Evolutionary conservation across 1,284 basidiomycete species (phyloP), one percentile per base, ranked within the genome.

Genomic region (Rhodotorula sp.): DNA sequence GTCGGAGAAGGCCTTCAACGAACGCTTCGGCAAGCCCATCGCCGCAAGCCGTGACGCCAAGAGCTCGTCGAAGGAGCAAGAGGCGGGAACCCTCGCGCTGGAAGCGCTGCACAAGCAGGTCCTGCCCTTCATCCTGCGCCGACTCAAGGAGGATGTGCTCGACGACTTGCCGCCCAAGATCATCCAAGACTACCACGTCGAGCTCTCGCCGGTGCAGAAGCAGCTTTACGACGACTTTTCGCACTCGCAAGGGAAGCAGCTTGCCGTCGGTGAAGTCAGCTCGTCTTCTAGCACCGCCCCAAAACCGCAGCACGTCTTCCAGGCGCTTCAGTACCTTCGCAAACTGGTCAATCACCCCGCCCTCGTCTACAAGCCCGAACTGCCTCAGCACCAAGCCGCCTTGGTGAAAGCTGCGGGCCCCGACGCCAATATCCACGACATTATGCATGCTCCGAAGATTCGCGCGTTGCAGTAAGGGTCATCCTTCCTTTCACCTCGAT

Each of bases 141-240:
- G 97, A 28, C 84, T 99, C 78, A 99, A 99, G 81, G 97, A 99
- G 82, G 95, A 99, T 79, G 97, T 99, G 31, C 84, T 99, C 71
- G 84, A 93, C 77, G 97, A 99, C 80, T 85, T 99, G 3, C 97
- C 97, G 0, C 97, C 97, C 3, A 99, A 99, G 84, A 99, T 99
- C 81, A 99, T 99, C 74, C 97, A 99, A 82, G 97, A 99, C 80
- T 98, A 99, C 81, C 97, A 98, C 79, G 98, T 95, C 84, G 95
- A 99, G 79, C 85, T 99, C 3, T 97, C 95, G 0, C 90, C 93
- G 21, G 82, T 99, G 64, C 95, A 99, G 83, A 93, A 93, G 82
- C 85, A 89, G 77, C 85, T 98, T 23, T 98, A 97, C 80, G 95
- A 97, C 79, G 90, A 95, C 79, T 97, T 94, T 79, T 88, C 91